A percentile compares a stretch with the other conserved stretches of the same genome.
These are phyloP conservation scores for Candida xyloterini DNA, from an alignment of 805 yeast species.

Conservation along the genomic window DNA sequence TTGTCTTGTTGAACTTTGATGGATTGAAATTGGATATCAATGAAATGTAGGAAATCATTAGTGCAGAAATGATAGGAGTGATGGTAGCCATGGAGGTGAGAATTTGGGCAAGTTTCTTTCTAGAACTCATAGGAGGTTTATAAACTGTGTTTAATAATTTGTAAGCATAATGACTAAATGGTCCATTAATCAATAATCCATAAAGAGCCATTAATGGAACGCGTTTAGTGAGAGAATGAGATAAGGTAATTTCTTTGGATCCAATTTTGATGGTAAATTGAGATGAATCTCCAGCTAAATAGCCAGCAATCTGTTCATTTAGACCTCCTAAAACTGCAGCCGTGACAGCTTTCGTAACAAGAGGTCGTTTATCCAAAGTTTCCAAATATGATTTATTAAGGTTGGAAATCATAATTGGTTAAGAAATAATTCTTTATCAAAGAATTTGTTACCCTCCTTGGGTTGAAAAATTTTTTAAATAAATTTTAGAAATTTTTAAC, in stretches of 20 bases:
- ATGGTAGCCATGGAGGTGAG: constrained; percentile 49
- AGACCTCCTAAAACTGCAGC: constrained; percentile 52
- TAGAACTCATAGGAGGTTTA: constrained; percentile 39
- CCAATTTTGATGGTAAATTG: constrained; percentile 21
- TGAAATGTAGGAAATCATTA: constrained; percentile 52
- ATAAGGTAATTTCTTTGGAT: constrained; percentile 24
- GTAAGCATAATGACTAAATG: constrained; percentile 55
- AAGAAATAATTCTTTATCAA: neutral
- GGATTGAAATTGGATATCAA: constrained; percentile 39
- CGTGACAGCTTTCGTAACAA: constrained; percentile 57
- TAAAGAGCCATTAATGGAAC: constrained; percentile 54
- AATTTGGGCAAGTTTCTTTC: constrained; percentile 47
- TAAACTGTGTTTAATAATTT: constrained; percentile 43
- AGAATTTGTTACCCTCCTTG: constrained; percentile 11
- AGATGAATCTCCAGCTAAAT: constrained; percentile 45
- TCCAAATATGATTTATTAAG: constrained; percentile 33
- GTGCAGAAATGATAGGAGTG: constrained; percentile 50
- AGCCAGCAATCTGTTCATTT: constrained; percentile 56
- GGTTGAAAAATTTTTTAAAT: constrained; percentile 11
- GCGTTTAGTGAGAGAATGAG: constrained; percentile 43
- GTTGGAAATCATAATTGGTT: constrained; percentile 1
- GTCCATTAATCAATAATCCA: constrained; percentile 54
- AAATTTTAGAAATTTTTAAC: constrained; percentile 7
- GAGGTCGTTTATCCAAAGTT: constrained; percentile 46
- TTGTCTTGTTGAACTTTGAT: constrained; percentile 3